These are phyloP conservation scores for Grosmannia clavigera DNA, from an alignment of 2,329 filamentous ascomycete genomes.

Conservation along the genomic window DNA sequence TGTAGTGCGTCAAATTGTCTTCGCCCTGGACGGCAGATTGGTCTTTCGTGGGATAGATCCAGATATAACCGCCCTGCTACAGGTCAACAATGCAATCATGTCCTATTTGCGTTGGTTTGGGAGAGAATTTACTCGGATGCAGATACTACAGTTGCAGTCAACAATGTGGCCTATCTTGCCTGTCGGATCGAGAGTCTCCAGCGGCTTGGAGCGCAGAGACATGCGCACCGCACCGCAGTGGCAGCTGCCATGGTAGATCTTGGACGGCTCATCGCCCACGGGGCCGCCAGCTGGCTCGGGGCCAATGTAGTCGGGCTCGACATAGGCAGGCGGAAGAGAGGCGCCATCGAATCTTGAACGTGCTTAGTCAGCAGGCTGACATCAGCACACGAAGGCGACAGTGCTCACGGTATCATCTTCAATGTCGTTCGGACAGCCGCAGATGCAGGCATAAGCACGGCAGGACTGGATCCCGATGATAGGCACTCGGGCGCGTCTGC, in stretches of 20 bases:
- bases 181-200: constrained; percentile 19
- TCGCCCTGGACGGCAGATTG: constrained; percentile 30
- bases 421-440: constrained; percentile 11
- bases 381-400: too few relatives aligned
- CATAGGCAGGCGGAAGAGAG: constrained; percentile 20
- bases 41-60: constrained; percentile 28
- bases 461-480: background rate
- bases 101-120: too few relatives aligned
- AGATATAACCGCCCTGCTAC: constrained; percentile 29
- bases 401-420: constrained; percentile 19
- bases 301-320: constrained; percentile 26
- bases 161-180: constrained; percentile 13
- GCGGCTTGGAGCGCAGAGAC: constrained; percentile 26
- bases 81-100: background rate
- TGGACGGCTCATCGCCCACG: constrained; percentile 21
- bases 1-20: constrained; percentile 27
- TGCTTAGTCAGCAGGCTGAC: background rate
- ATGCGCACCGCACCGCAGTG: constrained; percentile 38
- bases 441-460: background rate
- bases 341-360: constrained; percentile 26
- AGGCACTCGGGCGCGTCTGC: background rate
- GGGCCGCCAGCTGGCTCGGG: constrained; percentile 23
- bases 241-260: constrained; percentile 36
- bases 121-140: constrained; percentile 22
- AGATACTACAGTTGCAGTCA: constrained; percentile 41